phyloP scores from a whole-genome alignment of 1,284 basidiomycete genomes.

The Cutaneotrichosporon dermatis region DNA sequence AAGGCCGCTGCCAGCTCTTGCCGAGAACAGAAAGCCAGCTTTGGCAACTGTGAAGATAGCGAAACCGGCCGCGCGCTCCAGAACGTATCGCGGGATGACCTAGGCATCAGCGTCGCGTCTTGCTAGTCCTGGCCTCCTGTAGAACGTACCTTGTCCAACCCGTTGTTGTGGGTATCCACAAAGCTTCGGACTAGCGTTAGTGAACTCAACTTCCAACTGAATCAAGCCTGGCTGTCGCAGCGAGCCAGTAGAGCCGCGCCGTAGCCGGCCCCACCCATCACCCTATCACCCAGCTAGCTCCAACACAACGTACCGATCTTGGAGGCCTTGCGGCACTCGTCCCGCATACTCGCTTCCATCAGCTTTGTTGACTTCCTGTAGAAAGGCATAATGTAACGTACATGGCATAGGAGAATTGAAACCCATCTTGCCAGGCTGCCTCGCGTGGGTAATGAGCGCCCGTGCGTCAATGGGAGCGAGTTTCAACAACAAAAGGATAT shows the following conservation, averaged over 20 bases:
- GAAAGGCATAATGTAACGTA: conserved; percentile 16
- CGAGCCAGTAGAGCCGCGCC: too few relatives aligned
- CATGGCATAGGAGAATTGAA: conserved; percentile 47
- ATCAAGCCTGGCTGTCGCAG: too few relatives aligned
- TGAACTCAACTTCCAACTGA: too few relatives aligned
- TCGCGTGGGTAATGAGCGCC: neutral
- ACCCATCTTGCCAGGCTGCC: conserved; percentile 29
- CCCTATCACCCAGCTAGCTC: too few relatives aligned
- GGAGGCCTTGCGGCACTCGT: conserved; percentile 55
- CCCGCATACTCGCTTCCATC: conserved; percentile 45
- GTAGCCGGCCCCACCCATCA: too few relatives aligned
- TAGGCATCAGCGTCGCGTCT: conserved; percentile 9
- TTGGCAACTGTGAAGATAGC: conserved; percentile 57
- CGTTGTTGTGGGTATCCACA: conserved; percentile 47
- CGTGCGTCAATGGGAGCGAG: neutral
- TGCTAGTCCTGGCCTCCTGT: too few relatives aligned
- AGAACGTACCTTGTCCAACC: conserved; percentile 47
- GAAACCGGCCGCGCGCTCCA: conserved; percentile 52
- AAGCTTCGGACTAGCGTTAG: conserved; percentile 43
- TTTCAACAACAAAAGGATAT: too few relatives aligned
- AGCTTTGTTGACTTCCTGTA: neutral
- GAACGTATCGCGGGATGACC: conserved; percentile 49
- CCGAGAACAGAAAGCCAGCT: conserved; percentile 57
- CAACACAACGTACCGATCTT: conserved; percentile 46
- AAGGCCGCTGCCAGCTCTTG: conserved; percentile 76